Conservation (phyloP, 2,329 filamentous ascomycete genomes). For the Fusarium falciforme region DNA sequence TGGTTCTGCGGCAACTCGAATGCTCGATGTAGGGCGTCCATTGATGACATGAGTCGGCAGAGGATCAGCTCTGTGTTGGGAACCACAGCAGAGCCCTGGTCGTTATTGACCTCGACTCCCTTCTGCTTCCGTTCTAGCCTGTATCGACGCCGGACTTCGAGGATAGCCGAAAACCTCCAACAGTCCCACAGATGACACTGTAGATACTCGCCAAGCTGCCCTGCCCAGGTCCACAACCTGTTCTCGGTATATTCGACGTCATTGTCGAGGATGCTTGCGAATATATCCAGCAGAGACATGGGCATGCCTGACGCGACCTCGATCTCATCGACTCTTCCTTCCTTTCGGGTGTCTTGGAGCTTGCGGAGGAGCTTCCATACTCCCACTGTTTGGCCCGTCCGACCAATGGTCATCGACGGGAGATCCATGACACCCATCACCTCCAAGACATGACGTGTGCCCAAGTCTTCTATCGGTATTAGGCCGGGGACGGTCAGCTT, state of each 20-base stretch:
- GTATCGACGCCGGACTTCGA: slow-evolving; percentile 35
- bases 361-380: slow-evolving; percentile 39
- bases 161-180: slow-evolving; percentile 35
- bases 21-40: slow-evolving; percentile 37
- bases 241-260: slow-evolving; percentile 37
- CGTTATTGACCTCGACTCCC: neutral
- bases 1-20: slow-evolving; percentile 34
- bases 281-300: slow-evolving; percentile 34
- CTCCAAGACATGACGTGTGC: slow-evolving; percentile 31
- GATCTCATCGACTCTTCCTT: slow-evolving; percentile 15
- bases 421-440: slow-evolving; percentile 42
- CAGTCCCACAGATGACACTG: slow-evolving; percentile 40
- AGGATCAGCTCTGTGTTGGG: slow-evolving; percentile 35
- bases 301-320: slow-evolving; percentile 38
- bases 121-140: slow-evolving; percentile 20
- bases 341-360: slow-evolving; percentile 23
- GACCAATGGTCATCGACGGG: slow-evolving; percentile 31
- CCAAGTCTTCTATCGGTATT: slow-evolving; percentile 22
- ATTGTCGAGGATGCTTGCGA: slow-evolving; percentile 28
- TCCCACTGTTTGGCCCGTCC: slow-evolving; percentile 23
- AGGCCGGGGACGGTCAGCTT: slow-evolving; percentile 16
- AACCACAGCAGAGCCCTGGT: neutral
- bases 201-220: slow-evolving; percentile 36
- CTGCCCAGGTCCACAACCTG: slow-evolving; percentile 35
- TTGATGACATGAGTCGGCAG: slow-evolving; percentile 34